Percentiles rank a stretch among this genome's conserved stretches.
phyloP scores from a whole-genome alignment of 805 yeast species.

The Wilhelminamyces savonicus region DNA sequence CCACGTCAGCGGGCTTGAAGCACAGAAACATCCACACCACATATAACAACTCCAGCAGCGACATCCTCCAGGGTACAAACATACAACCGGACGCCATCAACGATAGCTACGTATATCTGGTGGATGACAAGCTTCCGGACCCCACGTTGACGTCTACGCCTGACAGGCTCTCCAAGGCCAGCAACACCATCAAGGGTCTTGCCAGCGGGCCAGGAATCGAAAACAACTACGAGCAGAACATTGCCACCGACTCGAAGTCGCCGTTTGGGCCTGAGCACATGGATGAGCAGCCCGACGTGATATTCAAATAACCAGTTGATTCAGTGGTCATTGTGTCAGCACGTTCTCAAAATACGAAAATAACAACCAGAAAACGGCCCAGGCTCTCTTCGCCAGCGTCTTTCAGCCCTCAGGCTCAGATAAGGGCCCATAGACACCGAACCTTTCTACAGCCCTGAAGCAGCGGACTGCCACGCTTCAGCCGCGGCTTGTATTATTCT shows the following conservation, averaged over 20 bases:
- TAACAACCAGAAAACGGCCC: too few relatives aligned
- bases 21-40: slow-evolving; percentile 3
- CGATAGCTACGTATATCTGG: slow-evolving; percentile 26
- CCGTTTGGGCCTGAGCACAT: too few relatives aligned
- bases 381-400: too few relatives aligned
- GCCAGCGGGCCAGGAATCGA: slow-evolving; percentile 8
- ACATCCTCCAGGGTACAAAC: slow-evolving; percentile 9
- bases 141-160: not conserved
- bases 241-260: slow-evolving; percentile 4
- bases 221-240: slow-evolving; percentile 12
- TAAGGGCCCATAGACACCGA: too few relatives aligned
- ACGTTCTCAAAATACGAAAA: not conserved
- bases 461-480: too few relatives aligned
- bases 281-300: slow-evolving; percentile 9
- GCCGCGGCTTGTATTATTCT: too few relatives aligned
- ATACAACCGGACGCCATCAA: slow-evolving; percentile 20
- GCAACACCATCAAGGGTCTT: too few relatives aligned
- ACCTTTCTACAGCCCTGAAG: too few relatives aligned
- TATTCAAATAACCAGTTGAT: slow-evolving; percentile 8
- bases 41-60: slow-evolving; percentile 20
- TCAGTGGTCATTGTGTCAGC: not conserved
- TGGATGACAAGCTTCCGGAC: slow-evolving; percentile 6
- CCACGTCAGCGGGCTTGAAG: slow-evolving; percentile 10
- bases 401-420: too few relatives aligned
- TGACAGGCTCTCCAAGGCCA: too few relatives aligned